Percentiles rank a stretch among this genome's conserved stretches.
Conservation (phyloP, 208 protist genomes). For the Wallacemonas rigidus region DNA sequence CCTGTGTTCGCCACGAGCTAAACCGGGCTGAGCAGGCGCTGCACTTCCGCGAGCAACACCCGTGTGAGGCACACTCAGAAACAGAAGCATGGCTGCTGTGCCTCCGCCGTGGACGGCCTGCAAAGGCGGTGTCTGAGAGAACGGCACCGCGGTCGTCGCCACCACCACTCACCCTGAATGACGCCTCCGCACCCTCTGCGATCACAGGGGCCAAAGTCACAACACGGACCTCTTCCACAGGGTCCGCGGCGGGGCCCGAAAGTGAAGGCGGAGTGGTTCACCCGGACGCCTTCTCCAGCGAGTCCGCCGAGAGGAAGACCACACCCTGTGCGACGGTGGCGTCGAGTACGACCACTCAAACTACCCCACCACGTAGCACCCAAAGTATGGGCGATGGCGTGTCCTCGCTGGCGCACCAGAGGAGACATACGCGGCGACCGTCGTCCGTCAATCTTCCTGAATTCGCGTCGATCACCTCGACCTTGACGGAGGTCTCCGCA, state of each 20-base stretch:
- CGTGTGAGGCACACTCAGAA: slow-evolving; percentile 11
- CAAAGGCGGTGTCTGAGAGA: not conserved
- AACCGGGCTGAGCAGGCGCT: slow-evolving; percentile 39
- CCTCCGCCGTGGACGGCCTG: not conserved
- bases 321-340: no score
- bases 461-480: slow-evolving; percentile 6
- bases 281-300: no score
- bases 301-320: no score
- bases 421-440: not conserved
- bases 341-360: not conserved
- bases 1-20: slow-evolving; percentile 40
- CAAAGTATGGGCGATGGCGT: not conserved
- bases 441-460: slow-evolving; percentile 10
- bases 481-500: not conserved
- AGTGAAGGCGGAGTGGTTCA: no score
- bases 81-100: not conserved
- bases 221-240: no score
- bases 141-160: not conserved
- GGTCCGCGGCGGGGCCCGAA: no score
- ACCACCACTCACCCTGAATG: not conserved
- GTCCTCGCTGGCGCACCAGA: not conserved
- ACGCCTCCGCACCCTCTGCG: no score
- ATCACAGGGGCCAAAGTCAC: no score
- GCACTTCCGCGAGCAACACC: slow-evolving; percentile 42
- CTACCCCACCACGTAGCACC: not conserved